phyloP scores from a whole-genome alignment of 345 rosid species.

The Populus euphratica region DNA sequence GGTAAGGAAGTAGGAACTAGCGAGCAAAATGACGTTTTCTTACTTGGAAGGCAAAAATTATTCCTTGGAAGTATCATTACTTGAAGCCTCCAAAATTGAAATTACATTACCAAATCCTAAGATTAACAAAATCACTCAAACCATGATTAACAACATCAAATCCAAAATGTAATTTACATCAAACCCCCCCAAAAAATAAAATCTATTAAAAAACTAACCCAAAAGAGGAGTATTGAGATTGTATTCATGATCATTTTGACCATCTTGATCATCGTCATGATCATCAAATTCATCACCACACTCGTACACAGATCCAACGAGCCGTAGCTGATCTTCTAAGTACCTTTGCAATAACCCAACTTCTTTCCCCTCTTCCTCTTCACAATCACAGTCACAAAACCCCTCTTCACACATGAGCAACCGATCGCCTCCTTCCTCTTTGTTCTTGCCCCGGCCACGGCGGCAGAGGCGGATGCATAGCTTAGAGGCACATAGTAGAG shows the following conservation, averaged over 20 bases:
- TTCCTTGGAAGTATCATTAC: too few relatives aligned
- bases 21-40: too few relatives aligned
- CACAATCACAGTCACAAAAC: conserved; percentile 22
- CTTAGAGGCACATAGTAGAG: conserved; percentile 49
- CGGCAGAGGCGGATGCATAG: conserved; percentile 36
- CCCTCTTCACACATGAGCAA: conserved; percentile 58
- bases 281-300: conserved; percentile 36
- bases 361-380: conserved; percentile 25
- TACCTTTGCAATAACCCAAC: conserved; percentile 54
- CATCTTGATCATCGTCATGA: not conserved
- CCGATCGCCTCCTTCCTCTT: conserved; percentile 30
- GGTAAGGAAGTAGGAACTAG: too few relatives aligned
- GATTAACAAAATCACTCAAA: not conserved
- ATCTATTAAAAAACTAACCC: conserved; percentile 17
- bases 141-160: not conserved
- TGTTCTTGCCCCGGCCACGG: conserved; percentile 13
- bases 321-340: conserved; percentile 58
- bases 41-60: too few relatives aligned
- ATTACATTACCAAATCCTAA: not conserved
- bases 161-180: not conserved
- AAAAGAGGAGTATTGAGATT: conserved; percentile 41
- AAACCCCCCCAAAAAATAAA: too few relatives aligned
- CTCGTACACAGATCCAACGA: conserved; percentile 48
- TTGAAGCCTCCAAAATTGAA: not conserved
- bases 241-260: conserved; percentile 13